Conservation (phyloP, 1,139 yeast genomes). For the Blastobotrys malaysiensis region DNA sequence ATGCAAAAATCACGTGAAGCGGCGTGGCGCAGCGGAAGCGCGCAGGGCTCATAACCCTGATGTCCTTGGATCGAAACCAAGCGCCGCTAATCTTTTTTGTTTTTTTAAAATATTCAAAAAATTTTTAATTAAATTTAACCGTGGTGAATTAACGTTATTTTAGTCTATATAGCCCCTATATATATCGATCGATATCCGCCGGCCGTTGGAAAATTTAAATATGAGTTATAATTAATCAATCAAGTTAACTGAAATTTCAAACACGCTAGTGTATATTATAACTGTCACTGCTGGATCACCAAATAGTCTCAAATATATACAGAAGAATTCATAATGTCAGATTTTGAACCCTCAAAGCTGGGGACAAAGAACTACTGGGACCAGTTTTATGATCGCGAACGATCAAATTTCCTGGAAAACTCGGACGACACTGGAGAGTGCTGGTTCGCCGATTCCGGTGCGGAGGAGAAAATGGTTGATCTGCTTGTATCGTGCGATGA, state of each 20-base stretch:
- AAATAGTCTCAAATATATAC: not conserved
- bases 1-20: conserved; percentile 17
- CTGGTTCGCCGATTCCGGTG: conserved; percentile 93
- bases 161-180: too few species aligned
- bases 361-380: conserved; percentile 55
- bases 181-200: too few species aligned
- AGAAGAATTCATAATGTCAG: conserved; percentile 8
- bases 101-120: too few species aligned
- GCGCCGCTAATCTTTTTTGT: conserved; percentile 70
- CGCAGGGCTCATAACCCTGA: conserved; percentile 99
- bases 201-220: too few species aligned
- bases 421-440: conserved; percentile 87
- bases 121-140: too few species aligned
- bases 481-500: conserved; percentile 47
- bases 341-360: conserved; percentile 23
- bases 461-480: conserved; percentile 74
- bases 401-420: conserved; percentile 61
- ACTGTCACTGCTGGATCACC: too few species aligned
- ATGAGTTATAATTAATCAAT: too few species aligned
- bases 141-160: too few species aligned
- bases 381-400: conserved; percentile 69
- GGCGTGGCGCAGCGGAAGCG: conserved; percentile 99
- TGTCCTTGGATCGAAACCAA: conserved; percentile 99
- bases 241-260: not conserved
- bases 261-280: too few species aligned